phyloP scores from a whole-genome alignment of 2,329 filamentous ascomycete genomes.

The Chaetomium strumarium region DNA sequence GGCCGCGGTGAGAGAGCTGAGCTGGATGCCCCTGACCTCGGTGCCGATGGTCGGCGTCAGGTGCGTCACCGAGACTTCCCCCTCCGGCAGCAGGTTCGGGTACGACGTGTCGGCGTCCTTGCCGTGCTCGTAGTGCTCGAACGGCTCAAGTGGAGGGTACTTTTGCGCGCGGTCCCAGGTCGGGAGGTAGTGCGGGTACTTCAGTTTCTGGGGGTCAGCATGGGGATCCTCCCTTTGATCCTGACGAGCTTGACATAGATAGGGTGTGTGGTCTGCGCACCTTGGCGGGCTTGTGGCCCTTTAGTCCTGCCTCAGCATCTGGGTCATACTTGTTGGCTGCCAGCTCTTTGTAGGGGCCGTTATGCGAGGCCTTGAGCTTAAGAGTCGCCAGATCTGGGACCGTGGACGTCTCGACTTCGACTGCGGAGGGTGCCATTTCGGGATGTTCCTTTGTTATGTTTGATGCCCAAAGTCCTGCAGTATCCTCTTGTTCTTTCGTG shows the following conservation, averaged over 20 bases:
- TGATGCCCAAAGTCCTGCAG: background rate
- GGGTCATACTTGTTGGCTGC: constrained; percentile 24
- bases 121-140: constrained; percentile 64
- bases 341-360: constrained; percentile 30
- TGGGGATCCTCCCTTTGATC: background rate
- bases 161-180: constrained; percentile 54
- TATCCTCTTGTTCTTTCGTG: background rate
- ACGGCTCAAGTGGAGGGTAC: constrained; percentile 56
- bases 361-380: constrained; percentile 34
- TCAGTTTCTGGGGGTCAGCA: background rate
- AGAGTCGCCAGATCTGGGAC: constrained; percentile 19
- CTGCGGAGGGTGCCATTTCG: constrained; percentile 33
- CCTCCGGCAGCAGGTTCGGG: constrained; percentile 54
- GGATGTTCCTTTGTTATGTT: background rate
- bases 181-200: constrained; percentile 61
- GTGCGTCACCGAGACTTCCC: constrained; percentile 44
- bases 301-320: constrained; percentile 29
- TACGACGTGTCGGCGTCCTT: constrained; percentile 60
- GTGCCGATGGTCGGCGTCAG: constrained; percentile 63
- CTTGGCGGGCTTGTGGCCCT: constrained; percentile 25
- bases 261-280: constrained; percentile 5
- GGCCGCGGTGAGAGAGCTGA: constrained; percentile 54
- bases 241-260: too few relatives aligned
- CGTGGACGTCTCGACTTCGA: constrained; percentile 27
- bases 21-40: constrained; percentile 61